Base-by-base conservation (phyloP, 2,329 filamentous ascomycete genomes). In the Paraphoma sp. region DNA sequence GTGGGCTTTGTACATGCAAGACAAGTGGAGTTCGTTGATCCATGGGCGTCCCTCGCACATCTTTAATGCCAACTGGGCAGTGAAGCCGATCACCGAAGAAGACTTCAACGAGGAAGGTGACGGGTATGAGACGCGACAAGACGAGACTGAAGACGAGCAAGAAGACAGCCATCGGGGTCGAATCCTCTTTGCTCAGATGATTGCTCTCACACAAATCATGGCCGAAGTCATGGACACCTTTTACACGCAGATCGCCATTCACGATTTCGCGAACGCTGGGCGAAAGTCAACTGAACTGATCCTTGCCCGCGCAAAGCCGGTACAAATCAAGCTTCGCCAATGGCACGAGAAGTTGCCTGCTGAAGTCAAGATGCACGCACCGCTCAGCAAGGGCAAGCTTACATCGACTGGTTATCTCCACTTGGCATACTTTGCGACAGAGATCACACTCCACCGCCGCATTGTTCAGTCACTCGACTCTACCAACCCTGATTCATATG, bases 1-100 rank as follows among this genome's bases (percentile, higher is more conserved):
- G 1, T 97, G 93, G 93, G 93, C 91, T 2, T 78, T 96, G 48
- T 96, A 95, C 74, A 94, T 96, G 89, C 92, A 97, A 78, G 93
- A 97, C 77, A 96, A 91, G 75, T 96, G 93, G 93, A 91, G 90
- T 14, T 89, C 92, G 1, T 81, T 96, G 17, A 88, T 95, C 23
- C 91, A 96, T 69, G 92, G 92, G 9, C 88, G 92, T 10, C 93
- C 92, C 0, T 95, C 92, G 4, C 92, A 96, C 64, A 87, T 89
- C 53, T 85, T 86, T 60, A 76, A 82, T 16, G 80, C 83, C 17
- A 87, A 96, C 74, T 96, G 92, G 92, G 92, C 89, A 1, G 92
- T 96, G 6, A 83, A 83, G 55, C 73, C 81, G 6, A 83, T 92
- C n/a, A 83, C 80, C 4, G 76, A 82, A 45, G 86, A 87, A 54